Conservation (phyloP, 2,329 filamentous ascomycete species). For the Botrytis hyacinthi region DNA sequence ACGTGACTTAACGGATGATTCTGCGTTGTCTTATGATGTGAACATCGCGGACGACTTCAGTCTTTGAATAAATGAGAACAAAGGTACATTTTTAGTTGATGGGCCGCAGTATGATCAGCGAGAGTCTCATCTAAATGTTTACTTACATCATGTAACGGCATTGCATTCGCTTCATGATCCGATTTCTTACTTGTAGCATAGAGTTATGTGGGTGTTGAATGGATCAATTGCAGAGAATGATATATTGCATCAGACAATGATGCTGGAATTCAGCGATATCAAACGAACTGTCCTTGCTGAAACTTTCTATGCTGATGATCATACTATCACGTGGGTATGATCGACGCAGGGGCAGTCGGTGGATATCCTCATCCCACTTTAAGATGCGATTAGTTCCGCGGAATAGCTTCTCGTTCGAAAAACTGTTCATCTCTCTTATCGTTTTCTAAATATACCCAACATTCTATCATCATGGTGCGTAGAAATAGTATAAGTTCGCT, state of each 20-base stretch:
- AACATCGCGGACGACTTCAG: background rate
- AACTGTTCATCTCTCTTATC: background rate
- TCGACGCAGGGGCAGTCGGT: background rate
- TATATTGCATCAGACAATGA: too few species aligned
- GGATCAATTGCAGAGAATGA: background rate
- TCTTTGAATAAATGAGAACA: background rate
- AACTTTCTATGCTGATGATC: background rate
- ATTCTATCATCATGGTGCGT: constrained; percentile 1
- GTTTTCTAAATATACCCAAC: background rate
- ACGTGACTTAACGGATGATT: fast-evolving
- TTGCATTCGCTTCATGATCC: background rate
- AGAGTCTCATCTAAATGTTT: background rate
- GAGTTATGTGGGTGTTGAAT: background rate
- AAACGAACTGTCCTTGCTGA: background rate
- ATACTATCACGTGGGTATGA: background rate
- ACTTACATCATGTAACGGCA: background rate
- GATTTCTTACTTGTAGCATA: background rate
- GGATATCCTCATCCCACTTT: background rate
- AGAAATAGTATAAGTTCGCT: fast-evolving
- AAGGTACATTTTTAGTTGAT: fast-evolving
- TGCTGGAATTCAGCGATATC: background rate
- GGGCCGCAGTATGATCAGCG: background rate
- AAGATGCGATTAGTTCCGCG: background rate
- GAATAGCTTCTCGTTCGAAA: background rate
- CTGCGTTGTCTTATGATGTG: background rate